Evolutionary conservation across 2,329 filamentous ascomycete genomes (phyloP), one percentile per base, ranked within the genome.

Genomic region (Colletotrichum costaricense): DNA sequence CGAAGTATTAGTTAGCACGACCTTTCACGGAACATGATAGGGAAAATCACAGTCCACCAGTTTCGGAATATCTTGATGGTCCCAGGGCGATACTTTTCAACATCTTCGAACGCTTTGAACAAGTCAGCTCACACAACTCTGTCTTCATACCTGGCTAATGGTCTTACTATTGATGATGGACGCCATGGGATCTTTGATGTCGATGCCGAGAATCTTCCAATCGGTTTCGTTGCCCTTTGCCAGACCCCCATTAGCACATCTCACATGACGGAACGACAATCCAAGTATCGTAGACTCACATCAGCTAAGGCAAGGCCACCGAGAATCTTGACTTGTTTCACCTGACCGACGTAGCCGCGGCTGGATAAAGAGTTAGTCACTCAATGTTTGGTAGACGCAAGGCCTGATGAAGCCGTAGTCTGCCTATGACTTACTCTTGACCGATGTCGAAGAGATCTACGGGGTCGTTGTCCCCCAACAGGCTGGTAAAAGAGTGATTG

Each of bases 271-370:
- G 4, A 58, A 3, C 7, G 19, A 49, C 6, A 2, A 12, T 19
- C 6, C 38, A 42, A 19, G 1, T 12, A 22, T 63, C 70, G 6
- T 12, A 57, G 28, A 76, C 77, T 67, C 55, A 83, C 83, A 63
- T 85, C 83, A 57, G 82, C 79, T 70, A 85, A 77, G 5, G 84
- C 81, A 1, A 85, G 78, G 0, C 81, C 82, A 1, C 84, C 84
- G 2, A 85, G 77, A 7, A 85, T 77, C 77, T 85, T 85, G 74
- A 84, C 83, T 74, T 83, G 80, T 76, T 84, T 84, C 6, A 85
- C 77, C 58, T 85, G 80, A 11, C 84, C 84, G 33, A 79, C 75
- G n/a, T 81, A 78, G 0, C 82, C 79, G 1, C 79, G 76, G 0
- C 78, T 78, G 9, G 6, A 59, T 7, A 74, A 2, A 2, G 4